Base-by-base conservation (phyloP, 306 rosid genomes). In the Hippophae rhamnoides region DNA sequence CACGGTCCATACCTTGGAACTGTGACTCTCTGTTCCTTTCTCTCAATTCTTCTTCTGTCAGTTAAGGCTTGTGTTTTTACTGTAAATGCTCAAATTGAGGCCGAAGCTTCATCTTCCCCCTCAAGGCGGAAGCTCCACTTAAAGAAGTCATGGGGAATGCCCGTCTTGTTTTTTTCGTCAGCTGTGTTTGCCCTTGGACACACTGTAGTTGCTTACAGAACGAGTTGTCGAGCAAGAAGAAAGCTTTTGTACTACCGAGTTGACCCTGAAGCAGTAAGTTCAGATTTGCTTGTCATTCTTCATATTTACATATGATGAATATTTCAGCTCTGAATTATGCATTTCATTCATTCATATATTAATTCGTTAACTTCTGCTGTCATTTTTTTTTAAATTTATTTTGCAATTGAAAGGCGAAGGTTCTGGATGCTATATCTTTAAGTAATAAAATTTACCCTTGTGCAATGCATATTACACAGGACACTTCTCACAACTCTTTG, bases 81-180 rank as follows among this genome's bases (percentile, higher is more conserved):
- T 13, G 94, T 86, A 59, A 80, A 86, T 78, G 86, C 97, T 66
- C 95, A 92, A 71, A 69, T 86, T n/a, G 95, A 85, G 83, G 96
- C 79, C 0, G 96, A 87, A 66, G 89, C 93, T 69, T 75, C 85
- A 2, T 75, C 81, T 64, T 92, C 97, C 69, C 82, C 70, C 69
- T 81, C 93, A 12, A 80, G 83, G 79, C 80, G 72, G 82, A 85
- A 67, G 78, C 88, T 92, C 54, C 99, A 80, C 74, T 72, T 92
- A 65, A 92, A 92, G 76, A 92, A 92, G 81, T 88, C 99, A 47
- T 92, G 96, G 99, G 99, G 99, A 52, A 92, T 92, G 99, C 99
- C 96, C 14, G 86, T 92, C 63, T 75, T 92, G 66, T 92, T 88
- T 75, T 88, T 92, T 47, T 86, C 97, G 0, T 92, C 96, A 10